These are phyloP conservation scores for Euphorbia peplus DNA, from an alignment of 345 rosid species.

Conservation along the genomic window DNA sequence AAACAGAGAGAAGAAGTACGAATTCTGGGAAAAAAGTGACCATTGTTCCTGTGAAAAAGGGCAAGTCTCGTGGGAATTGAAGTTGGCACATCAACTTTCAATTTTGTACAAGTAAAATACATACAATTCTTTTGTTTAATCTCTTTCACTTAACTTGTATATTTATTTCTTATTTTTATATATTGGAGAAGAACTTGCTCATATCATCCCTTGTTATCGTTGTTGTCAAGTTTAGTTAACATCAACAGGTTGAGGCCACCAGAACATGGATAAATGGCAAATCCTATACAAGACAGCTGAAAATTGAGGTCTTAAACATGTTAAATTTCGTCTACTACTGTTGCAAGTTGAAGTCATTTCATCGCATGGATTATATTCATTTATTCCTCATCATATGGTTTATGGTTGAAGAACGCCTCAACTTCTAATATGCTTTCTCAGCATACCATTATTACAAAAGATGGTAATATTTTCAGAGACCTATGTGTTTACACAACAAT, in stretches of 20 bases:
- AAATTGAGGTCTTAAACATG: not conserved
- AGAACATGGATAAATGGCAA: not conserved
- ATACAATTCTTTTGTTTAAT: not conserved
- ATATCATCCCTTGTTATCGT: no score
- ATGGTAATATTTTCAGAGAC: no score
- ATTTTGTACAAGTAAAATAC: slow-evolving; percentile 5
- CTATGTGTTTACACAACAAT: no score
- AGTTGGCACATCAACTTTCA: not conserved
- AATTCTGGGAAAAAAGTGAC: slow-evolving; percentile 66
- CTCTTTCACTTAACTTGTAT: not conserved
- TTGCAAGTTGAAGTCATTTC: not conserved
- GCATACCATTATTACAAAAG: no score
- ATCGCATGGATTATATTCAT: not conserved
- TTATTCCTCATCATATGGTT: not conserved
- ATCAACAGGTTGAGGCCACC: not conserved
- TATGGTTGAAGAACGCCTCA: not conserved
- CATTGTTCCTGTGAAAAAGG: slow-evolving; percentile 63
- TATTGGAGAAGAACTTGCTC: not conserved
- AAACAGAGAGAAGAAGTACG: slow-evolving; percentile 48
- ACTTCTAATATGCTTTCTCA: no score
- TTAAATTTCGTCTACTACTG: not conserved
- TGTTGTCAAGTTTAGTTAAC: no score
- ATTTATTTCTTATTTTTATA: not conserved
- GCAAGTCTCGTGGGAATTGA: slow-evolving; percentile 38
- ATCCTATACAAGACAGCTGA: not conserved